phyloP scores from a whole-genome alignment of 495 filamentous ascomycete species.

The Trichoderma virens region DNA sequence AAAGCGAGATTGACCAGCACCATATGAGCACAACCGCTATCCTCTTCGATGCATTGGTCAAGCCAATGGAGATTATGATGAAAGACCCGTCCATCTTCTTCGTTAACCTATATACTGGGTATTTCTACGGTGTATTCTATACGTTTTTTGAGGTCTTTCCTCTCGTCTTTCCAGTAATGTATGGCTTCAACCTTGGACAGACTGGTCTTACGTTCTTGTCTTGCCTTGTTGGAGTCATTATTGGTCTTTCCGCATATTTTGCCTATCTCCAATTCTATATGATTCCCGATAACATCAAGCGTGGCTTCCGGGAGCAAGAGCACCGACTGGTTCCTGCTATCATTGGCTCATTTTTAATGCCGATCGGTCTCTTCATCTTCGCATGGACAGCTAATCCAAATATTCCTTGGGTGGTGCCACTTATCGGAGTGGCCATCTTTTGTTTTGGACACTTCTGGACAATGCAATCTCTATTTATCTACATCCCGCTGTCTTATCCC shows the following conservation, averaged over 20 bases:
- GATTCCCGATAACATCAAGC: neutral
- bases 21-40: neutral
- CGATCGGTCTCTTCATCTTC: slow-evolving; percentile 11
- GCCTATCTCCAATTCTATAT: neutral
- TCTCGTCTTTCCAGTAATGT: neutral
- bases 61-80: neutral
- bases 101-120: neutral
- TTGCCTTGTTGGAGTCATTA: neutral
- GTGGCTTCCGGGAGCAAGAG: neutral
- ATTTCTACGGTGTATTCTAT: slow-evolving; percentile 1
- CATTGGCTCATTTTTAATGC: slow-evolving; percentile 6
- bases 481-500: neutral
- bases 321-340: neutral
- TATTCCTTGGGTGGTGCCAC: slow-evolving; percentile 49
- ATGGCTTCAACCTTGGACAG: neutral
- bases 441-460: neutral
- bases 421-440: slow-evolving; percentile 46
- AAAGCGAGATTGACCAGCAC: neutral
- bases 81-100: neutral
- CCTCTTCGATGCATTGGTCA: neutral
- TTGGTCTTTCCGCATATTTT: neutral
- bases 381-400: slow-evolving; percentile 47
- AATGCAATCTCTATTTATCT: slow-evolving; percentile 1
- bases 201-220: neutral
- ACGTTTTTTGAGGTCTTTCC: slow-evolving; percentile 3